phyloP scores from a whole-genome alignment of 805 yeast genomes.

The Starmerella khaoyaiensis region DNA sequence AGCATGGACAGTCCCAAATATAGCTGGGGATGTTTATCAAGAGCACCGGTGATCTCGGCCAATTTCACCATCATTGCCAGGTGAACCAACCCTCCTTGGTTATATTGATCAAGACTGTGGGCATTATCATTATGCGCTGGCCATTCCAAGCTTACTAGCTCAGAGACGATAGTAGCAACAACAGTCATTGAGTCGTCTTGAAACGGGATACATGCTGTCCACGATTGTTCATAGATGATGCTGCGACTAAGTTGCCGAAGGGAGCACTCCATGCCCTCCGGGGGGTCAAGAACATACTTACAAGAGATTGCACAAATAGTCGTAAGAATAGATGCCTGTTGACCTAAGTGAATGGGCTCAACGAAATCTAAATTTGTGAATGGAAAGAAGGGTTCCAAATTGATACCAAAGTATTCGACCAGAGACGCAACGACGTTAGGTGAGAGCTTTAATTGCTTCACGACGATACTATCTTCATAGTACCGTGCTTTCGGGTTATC shows the following conservation, averaged over 20 bases:
- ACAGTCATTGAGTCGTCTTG: slow-evolving; percentile 23
- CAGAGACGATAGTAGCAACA: slow-evolving; percentile 75
- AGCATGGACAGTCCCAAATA: slow-evolving; percentile 75
- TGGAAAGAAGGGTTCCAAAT: slow-evolving; percentile 86
- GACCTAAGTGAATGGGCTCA: slow-evolving; percentile 49
- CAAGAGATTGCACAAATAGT: slow-evolving; percentile 71
- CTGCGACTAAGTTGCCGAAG: slow-evolving; percentile 26
- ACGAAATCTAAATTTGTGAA: slow-evolving; percentile 66
- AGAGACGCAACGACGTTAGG: slow-evolving; percentile 32
- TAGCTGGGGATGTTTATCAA: slow-evolving; percentile 58
- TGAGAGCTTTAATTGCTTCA: slow-evolving; percentile 39
- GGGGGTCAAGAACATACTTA: slow-evolving; percentile 54
- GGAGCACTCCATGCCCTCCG: slow-evolving; percentile 93
- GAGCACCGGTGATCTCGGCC: slow-evolving; percentile 75
- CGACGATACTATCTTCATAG: slow-evolving; percentile 24
- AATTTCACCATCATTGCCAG: slow-evolving; percentile 76
- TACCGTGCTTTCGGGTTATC: neutral
- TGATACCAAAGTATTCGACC: slow-evolving; percentile 42
- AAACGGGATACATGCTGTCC: slow-evolving; percentile 28
- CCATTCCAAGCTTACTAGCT: slow-evolving; percentile 84
- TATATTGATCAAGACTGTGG: slow-evolving; percentile 9
- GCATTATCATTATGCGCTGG: slow-evolving; percentile 22
- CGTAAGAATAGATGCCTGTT: slow-evolving; percentile 62
- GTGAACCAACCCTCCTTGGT: slow-evolving; percentile 84
- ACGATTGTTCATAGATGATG: neutral